A percentile compares a stretch with the other conserved stretches of the same genome.
These are phyloP conservation scores for Pseudopyrenochaeta lycopersici DNA, from an alignment of 2,329 filamentous ascomycete genomes.

Conservation along the genomic window DNA sequence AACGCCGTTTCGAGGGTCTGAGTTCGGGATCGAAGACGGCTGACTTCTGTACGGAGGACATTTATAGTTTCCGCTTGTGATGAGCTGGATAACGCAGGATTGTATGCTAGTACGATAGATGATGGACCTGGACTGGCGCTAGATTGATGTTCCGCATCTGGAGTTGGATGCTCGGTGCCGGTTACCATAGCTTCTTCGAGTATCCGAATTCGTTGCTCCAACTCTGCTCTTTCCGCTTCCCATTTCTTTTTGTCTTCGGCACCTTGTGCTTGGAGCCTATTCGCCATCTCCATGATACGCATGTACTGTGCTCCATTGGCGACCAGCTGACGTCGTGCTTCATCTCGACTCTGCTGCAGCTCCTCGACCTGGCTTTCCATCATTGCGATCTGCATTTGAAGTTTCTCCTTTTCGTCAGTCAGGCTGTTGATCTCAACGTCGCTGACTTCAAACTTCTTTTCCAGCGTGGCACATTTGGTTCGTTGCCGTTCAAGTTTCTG, in stretches of 20 bases:
- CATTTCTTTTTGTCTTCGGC: slow-evolving; percentile 55
- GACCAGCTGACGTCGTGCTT: slow-evolving; percentile 52
- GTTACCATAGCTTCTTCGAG: slow-evolving; percentile 47
- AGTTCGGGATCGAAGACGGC: slow-evolving; percentile 38
- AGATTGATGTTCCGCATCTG: slow-evolving; percentile 3
- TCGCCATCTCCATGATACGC: slow-evolving; percentile 61
- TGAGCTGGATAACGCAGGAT: neutral
- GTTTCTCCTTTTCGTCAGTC: slow-evolving; percentile 59
- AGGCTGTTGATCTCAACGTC: slow-evolving; percentile 58
- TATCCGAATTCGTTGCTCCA: slow-evolving; percentile 48
- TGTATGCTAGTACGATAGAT: slow-evolving; percentile 9
- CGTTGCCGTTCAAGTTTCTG: slow-evolving; percentile 62
- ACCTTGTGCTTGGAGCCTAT: slow-evolving; percentile 54
- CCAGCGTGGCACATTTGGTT: slow-evolving; percentile 59
- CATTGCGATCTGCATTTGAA: slow-evolving; percentile 57
- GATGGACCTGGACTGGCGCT: neutral
- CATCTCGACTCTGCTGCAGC: slow-evolving; percentile 58
- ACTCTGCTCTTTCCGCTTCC: slow-evolving; percentile 48
- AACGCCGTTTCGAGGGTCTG: slow-evolving; percentile 37
- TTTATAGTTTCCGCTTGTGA: slow-evolving; percentile 38
- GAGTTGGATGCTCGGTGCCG: slow-evolving; percentile 12
- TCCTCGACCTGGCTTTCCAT: slow-evolving; percentile 62
- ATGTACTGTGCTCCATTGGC: slow-evolving; percentile 60
- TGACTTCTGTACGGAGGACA: slow-evolving; percentile 42
- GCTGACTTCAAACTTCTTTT: slow-evolving; percentile 52